Conservation (phyloP, 78 protist species). For the Blattamonas nauphoetae region DNA sequence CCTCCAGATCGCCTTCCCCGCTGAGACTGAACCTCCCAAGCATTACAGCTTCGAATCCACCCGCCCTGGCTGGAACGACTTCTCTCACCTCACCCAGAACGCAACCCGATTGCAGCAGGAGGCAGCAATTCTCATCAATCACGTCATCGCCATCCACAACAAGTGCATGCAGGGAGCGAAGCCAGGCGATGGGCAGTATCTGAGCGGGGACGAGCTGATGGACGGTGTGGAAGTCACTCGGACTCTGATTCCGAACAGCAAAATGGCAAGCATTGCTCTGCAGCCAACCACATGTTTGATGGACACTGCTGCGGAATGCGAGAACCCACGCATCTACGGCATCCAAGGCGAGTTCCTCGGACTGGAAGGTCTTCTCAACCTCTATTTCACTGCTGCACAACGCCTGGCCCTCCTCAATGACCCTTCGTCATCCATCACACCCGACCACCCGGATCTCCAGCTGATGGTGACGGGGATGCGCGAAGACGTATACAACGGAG, state of each 20-base stretch:
- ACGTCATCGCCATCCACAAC: neutral
- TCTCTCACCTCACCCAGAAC: neutral
- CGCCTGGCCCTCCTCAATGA: too few relatives aligned
- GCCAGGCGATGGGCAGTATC: neutral
- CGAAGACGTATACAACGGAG: too few relatives aligned
- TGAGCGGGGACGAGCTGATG: neutral
- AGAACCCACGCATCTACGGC: neutral
- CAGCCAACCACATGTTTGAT: too few relatives aligned
- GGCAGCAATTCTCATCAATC: neutral
- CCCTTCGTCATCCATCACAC: too few relatives aligned
- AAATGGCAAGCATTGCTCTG: neutral
- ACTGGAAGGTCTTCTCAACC: neutral
- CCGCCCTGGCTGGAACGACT: neutral
- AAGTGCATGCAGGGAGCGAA: neutral
- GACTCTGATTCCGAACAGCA: neutral
- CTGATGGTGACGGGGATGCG: too few relatives aligned
- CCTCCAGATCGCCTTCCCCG: too few relatives aligned
- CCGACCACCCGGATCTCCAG: too few relatives aligned
- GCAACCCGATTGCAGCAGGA: neutral
- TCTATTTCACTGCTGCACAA: neutral
- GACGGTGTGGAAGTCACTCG: neutral
- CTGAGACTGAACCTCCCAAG: too few relatives aligned
- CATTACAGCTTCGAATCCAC: too few relatives aligned
- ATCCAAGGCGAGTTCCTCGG: neutral
- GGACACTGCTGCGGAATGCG: neutral